These are phyloP conservation scores for Barbatosphaeria neglecta DNA, from an alignment of 495 filamentous ascomycete genomes.

Conservation along the genomic window DNA sequence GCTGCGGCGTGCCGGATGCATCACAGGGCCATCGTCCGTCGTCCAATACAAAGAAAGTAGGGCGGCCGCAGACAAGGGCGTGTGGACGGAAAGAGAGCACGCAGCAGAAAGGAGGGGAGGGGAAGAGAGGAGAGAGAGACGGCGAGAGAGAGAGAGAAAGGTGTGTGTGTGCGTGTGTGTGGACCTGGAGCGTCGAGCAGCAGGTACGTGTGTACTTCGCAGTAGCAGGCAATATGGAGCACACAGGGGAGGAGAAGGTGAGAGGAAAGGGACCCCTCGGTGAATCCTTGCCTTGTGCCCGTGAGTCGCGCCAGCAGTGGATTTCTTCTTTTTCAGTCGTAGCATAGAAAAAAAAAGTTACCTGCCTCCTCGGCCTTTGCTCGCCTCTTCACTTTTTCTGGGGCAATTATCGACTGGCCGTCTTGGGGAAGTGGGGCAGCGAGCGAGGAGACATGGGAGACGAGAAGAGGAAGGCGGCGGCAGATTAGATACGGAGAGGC, in stretches of 20 bases:
- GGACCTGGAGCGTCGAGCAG: too few species aligned
- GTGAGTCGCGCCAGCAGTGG: not conserved
- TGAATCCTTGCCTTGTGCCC: not conserved
- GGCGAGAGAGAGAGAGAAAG: too few species aligned
- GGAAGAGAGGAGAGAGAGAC: not conserved
- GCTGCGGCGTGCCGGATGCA: constrained; percentile 14
- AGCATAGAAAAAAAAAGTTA: not conserved
- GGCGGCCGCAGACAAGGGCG: constrained; percentile 4
- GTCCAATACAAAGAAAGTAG: not conserved
- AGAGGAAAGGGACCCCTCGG: not conserved
- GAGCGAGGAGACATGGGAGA: not conserved
- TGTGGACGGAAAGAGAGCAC: not conserved
- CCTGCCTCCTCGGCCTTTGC: not conserved
- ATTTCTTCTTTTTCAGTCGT: not conserved
- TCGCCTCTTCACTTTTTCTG: not conserved
- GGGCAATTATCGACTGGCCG: not conserved
- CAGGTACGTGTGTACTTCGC: too few species aligned
- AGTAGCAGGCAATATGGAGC: too few species aligned
- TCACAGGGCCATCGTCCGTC: constrained; percentile 21
- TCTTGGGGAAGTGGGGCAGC: not conserved
- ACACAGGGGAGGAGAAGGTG: too few species aligned
- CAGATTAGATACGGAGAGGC: not conserved
- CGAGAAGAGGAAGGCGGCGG: not conserved
- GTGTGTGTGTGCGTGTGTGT: too few species aligned
- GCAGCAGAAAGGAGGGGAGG: not conserved